Percentiles rank a stretch among this genome's conserved stretches.
Conservation (phyloP, 345 rosid species). For the Pelargonium nanum region DNA sequence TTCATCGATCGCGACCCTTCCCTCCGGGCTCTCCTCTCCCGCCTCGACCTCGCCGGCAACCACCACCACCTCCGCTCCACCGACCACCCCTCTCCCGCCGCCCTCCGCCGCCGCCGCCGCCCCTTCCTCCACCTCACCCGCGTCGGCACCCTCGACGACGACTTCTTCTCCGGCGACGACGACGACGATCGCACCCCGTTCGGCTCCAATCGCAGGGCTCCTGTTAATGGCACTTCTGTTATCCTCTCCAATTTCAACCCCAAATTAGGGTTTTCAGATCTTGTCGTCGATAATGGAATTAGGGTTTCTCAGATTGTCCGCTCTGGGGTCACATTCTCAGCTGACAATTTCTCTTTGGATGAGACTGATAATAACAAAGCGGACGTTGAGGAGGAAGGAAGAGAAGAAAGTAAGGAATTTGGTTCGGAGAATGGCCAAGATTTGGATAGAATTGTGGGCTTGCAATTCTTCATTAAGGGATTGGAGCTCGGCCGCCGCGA, state of each 20-base stretch:
- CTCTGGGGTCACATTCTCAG: slow-evolving; percentile 22
- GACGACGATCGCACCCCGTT: slow-evolving; percentile 34
- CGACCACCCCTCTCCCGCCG: slow-evolving; percentile 12
- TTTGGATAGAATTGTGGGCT: background rate
- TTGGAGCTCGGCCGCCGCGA: slow-evolving; percentile 48
- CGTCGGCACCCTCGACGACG: background rate
- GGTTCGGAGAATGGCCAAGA: background rate
- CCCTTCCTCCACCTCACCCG: background rate
- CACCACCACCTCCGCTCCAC: slow-evolving; percentile 19
- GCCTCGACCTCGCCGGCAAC: background rate
- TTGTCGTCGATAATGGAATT: slow-evolving; percentile 47
- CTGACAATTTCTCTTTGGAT: background rate
- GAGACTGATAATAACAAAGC: background rate
- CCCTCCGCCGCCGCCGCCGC: slow-evolving; percentile 15
- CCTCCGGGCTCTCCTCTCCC: slow-evolving; percentile 40
- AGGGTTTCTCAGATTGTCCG: slow-evolving; percentile 43
- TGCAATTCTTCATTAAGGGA: background rate
- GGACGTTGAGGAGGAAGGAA: background rate
- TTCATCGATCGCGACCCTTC: slow-evolving; percentile 84
- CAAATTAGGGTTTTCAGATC: slow-evolving; percentile 43
- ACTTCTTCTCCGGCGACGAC: background rate
- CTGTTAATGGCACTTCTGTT: slow-evolving; percentile 39
- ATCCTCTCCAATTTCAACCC: slow-evolving; percentile 45
- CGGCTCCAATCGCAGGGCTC: slow-evolving; percentile 24
- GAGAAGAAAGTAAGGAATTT: background rate